Evolutionary conservation across 192 early-diverging fungal genomes (phyloP), one percentile per base, ranked within the genome.

Genomic region (Coemansia sp.): DNA sequence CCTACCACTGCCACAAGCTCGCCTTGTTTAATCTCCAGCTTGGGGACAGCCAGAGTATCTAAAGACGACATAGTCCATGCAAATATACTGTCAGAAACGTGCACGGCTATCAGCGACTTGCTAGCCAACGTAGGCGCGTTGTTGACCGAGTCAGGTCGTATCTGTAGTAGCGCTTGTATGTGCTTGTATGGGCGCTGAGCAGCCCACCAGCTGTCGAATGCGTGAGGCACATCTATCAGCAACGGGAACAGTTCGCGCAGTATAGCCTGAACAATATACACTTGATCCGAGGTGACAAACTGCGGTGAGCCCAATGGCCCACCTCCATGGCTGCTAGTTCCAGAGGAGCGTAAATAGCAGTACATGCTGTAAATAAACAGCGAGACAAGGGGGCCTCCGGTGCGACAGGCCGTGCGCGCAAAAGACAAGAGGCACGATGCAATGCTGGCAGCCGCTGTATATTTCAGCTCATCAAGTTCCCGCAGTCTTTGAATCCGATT

Each of bases 1-100:
- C 94, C 94, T 35, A 85, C 84, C 14, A 95, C 67, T 5, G 90
- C 82, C 1, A 86, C 80, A 6, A 92, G 71, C 42, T 86, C 80
- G 32, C 79, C 79, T 10, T 51, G 42, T 19, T 15, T 30, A 8
- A 47, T 29, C 1, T 9, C 5, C 26, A 47, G 23, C 9, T 14
- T 9, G 27, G 45, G 45, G 6, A 47, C 11, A 0, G 27, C 9
- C 21, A 47, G 14, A 47, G 27, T 3, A 6, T 3, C 4, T 18
- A 15, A 8, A 2, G 6, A 7, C 14, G n/a, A 26, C 34, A 18
- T 34, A 3, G 26, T 21, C 67, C 67, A 63, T 0, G 26, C 22
- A 33, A 64, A 64, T 33, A 19, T n/a, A 5, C 33, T 47, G 17
- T 42, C 3, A 33, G 49, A 11, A 15, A 63, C 59, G 30, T 41